Percentiles rank a stretch among this genome's conserved stretches.
These are phyloP conservation scores for Termitomyces bulborhizus DNA, from an alignment of 768 basidiomycete genomes.

Conservation along the genomic window DNA sequence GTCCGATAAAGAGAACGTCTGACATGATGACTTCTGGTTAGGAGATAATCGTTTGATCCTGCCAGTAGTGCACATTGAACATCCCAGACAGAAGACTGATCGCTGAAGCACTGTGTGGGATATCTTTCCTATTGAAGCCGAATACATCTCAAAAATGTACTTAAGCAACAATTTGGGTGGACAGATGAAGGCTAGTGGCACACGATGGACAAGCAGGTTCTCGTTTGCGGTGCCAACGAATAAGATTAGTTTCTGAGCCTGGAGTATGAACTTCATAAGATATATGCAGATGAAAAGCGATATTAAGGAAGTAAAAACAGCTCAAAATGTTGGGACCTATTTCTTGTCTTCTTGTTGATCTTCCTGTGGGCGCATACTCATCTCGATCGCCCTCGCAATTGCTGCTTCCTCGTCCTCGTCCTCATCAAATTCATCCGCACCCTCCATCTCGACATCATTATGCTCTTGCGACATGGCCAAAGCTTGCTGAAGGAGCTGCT, in stretches of 20 bases:
- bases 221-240: neutral
- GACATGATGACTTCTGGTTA: neutral
- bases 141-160: neutral
- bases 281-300: neutral
- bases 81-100: neutral
- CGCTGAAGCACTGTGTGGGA: neutral
- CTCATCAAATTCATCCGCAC: conserved; percentile 28
- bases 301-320: neutral
- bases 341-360: conserved; percentile 37
- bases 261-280: neutral
- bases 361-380: conserved; percentile 69
- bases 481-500: conserved; percentile 69
- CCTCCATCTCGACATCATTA: conserved; percentile 43
- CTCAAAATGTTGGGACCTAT: conserved; percentile 3
- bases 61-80: neutral
- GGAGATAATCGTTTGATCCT: neutral
- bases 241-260: neutral
- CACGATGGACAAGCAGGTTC: neutral
- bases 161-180: neutral
- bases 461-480: conserved; percentile 61
- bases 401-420: conserved; percentile 85
- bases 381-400: conserved; percentile 85
- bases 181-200: neutral
- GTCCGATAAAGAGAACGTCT: conserved; percentile 7
- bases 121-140: neutral